Evolutionary conservation across 345 rosid species (phyloP), one percentile per base, ranked within the genome.

Genomic region (Pugionium dolabratum): DNA sequence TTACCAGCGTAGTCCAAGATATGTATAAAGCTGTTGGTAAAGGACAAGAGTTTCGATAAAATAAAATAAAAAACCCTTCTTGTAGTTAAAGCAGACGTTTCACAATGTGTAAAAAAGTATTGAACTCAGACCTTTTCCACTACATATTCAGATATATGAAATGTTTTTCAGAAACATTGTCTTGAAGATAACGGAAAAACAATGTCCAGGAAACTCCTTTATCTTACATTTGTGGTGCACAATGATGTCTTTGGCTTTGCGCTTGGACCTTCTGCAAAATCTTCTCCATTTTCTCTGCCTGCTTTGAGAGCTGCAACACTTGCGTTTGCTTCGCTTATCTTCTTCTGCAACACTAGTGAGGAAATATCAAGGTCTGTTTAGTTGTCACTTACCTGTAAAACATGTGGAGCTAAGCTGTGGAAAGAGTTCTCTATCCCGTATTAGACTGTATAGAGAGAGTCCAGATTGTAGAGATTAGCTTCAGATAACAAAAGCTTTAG

Each of bases 301-400:
- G 84, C 90, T 77, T 79, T 85, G 11, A 85, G 88, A 9, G 91
- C 91, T 10, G 83, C 93, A 10, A 85, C 74, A 39, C 89, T 81
- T 11, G 76, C 84, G 62, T 79, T 84, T 69, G 90, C 96, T 84
- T 91, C 96, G 7, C 73, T 83, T 71, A 91, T 62, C 81, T 91
- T 86, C 85, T 71, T 81, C 83, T 80, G 82, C 91, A 36, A 41
- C 25, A 58, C 42, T 50, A 39, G 57, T 0, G 55, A 59, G 4
- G 44, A 69, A 59, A 60, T 18, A 69, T 33, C 1, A 3, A 29
- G 35, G 28, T 27, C 6, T 29, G 27, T 31, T 7, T 8, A 9
- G 9, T 52, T 54, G 39, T 33, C 9, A 76, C 76, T 59, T 59
- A 83, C 95, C 85, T 91, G 95, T 42, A 83, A 80, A 74, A 87